These are phyloP conservation scores for Syncephalastrum contaminatum DNA, from an alignment of 371 early-diverging fungal species.

Conservation along the genomic window DNA sequence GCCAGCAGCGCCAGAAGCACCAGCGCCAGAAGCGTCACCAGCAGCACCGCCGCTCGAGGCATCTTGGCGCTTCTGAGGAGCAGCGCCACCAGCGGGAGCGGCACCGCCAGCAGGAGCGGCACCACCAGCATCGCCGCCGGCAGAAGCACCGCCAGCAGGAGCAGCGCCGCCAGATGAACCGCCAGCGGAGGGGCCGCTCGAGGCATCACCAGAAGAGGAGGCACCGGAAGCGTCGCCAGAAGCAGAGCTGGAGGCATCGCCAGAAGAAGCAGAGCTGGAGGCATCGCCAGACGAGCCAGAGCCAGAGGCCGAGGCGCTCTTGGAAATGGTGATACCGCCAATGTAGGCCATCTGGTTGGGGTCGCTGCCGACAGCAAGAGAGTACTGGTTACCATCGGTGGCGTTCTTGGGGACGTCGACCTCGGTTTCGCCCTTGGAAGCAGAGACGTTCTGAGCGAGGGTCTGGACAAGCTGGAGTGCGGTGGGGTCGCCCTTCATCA, in stretches of 20 bases:
- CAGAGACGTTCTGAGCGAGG: constrained; percentile 32
- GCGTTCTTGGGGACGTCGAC: constrained; percentile 39
- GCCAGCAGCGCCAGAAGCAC: background rate
- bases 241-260: constrained; percentile 10
- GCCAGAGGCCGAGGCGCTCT: constrained; percentile 11
- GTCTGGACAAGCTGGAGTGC: constrained; percentile 38
- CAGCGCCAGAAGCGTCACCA: background rate
- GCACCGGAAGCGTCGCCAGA: constrained; percentile 10
- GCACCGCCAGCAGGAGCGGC: constrained; percentile 20
- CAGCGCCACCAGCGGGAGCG: constrained; percentile 6
- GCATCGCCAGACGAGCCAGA: constrained; percentile 8
- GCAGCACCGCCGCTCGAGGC: background rate
- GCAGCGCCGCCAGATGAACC: constrained; percentile 10
- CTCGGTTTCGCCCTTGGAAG: constrained; percentile 28
- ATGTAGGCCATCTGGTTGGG: constrained; percentile 40
- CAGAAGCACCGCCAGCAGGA: constrained; percentile 17
- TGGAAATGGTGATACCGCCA: constrained; percentile 27
- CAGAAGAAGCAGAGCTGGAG: constrained; percentile 9
- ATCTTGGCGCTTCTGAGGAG: constrained; percentile 2
- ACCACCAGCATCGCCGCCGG: constrained; percentile 16
- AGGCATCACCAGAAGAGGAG: constrained; percentile 8
- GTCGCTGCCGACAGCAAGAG: constrained; percentile 35
- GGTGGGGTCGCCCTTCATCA: constrained; percentile 44
- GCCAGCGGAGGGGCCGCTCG: constrained; percentile 9
- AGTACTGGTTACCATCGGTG: constrained; percentile 37